Evolutionary conservation across 1,139 yeast species (phyloP).

Genomic region (Zygoascus meyerae): DNA sequence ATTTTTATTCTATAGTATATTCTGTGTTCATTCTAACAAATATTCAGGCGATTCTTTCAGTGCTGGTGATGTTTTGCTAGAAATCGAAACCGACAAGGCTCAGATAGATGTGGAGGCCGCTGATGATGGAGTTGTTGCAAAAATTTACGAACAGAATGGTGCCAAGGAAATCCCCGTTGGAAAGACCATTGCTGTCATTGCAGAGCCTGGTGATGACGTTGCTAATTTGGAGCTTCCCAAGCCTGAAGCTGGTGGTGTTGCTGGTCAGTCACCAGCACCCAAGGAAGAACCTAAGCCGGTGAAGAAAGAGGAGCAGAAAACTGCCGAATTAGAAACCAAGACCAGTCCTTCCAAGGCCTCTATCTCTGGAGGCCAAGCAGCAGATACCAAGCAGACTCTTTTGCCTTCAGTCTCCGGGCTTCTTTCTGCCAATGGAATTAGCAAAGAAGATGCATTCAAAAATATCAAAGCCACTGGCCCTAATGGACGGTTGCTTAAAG

Average conservation of each 20-base stretch:
- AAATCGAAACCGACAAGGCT: conserved; percentile 92
- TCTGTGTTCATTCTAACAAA: not conserved
- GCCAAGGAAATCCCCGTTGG: conserved; percentile 81
- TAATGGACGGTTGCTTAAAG: conserved; percentile 77
- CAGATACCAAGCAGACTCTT: conserved; percentile 60
- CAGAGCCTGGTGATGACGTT: conserved; percentile 84
- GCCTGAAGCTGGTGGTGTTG: conserved; percentile 31
- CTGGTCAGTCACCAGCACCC: conserved; percentile 23
- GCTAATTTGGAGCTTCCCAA: conserved; percentile 56
- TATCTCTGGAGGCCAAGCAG: conserved; percentile 12
- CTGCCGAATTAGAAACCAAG: conserved; percentile 18
- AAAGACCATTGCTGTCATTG: conserved; percentile 75
- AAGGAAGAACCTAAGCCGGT: conserved; percentile 18
- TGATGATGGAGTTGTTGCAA: conserved; percentile 86
- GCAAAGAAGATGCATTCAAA: conserved; percentile 60
- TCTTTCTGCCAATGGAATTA: conserved; percentile 54
- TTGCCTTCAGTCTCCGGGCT: conserved; percentile 77
- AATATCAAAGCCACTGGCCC: conserved; percentile 86
- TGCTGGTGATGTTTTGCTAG: conserved; percentile 83
- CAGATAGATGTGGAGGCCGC: conserved; percentile 90
- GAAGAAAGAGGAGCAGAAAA: conserved; percentile 2
- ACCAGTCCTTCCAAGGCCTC: conserved; percentile 16
- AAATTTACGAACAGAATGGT: conserved; percentile 66
- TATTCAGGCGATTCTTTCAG: conserved; percentile 47
- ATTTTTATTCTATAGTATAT: not conserved